phyloP scores from a whole-genome alignment of 257 asterid genomes.

The Rauvolfia tetraphylla region DNA sequence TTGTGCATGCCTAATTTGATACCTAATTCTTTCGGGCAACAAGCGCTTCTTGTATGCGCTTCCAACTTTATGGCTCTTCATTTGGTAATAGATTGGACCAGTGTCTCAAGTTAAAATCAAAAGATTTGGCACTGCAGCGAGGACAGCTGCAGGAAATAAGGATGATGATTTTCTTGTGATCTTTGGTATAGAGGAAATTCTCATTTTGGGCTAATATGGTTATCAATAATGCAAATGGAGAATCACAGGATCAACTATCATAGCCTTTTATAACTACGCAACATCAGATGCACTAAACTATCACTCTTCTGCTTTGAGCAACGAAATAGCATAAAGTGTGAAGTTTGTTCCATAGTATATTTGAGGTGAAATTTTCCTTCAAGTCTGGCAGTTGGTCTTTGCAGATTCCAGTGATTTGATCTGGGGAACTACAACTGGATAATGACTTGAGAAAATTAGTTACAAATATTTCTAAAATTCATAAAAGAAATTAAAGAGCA shows the following conservation, averaged over 20 bases:
- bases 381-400: background rate
- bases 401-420: background rate
- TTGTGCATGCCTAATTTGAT: background rate
- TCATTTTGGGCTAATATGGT: background rate
- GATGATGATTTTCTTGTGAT: background rate
- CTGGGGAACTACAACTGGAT: background rate
- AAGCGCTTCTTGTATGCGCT: background rate
- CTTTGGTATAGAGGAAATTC: background rate
- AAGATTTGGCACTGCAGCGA: background rate
- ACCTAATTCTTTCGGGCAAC: background rate
- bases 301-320: background rate
- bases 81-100: background rate
- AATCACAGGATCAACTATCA: background rate
- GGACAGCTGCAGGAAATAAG: background rate
- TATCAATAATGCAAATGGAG: slow-evolving; percentile 2
- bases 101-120: background rate
- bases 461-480: background rate
- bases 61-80: background rate
- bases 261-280: background rate
- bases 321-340: no score
- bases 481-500: background rate
- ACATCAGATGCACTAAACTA: background rate
- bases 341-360: background rate
- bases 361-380: background rate
- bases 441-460: background rate